These are phyloP conservation scores for Verticillium klebahnii DNA, from an alignment of 2,329 filamentous ascomycete species.

Conservation along the genomic window DNA sequence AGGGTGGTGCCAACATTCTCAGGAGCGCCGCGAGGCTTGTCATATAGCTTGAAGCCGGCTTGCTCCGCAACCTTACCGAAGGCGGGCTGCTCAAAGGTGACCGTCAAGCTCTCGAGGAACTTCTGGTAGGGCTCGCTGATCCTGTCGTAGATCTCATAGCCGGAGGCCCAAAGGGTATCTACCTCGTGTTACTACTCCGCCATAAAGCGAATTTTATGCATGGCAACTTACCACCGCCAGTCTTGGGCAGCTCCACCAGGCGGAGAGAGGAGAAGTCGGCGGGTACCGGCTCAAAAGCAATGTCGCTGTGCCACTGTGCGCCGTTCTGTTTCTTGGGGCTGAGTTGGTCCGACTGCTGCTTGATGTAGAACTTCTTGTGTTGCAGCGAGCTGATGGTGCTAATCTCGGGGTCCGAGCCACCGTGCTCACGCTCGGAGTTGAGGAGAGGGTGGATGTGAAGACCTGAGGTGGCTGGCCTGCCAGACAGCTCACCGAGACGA, in stretches of 20 bases:
- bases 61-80: conserved; percentile 30
- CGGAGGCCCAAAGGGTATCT: conserved; percentile 60
- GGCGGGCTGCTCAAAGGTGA: conserved; percentile 34
- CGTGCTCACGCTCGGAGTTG: conserved; percentile 48
- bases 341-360: conserved; percentile 14
- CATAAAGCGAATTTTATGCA: not conserved
- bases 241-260: conserved; percentile 49
- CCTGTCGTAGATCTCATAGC: conserved; percentile 56
- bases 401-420: conserved; percentile 48
- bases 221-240: conserved; percentile 34
- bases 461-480: conserved; percentile 51
- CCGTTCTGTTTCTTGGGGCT: conserved; percentile 27
- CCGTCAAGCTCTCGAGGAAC: conserved; percentile 48
- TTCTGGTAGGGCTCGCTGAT: conserved; percentile 44
- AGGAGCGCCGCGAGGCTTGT: conserved; percentile 24
- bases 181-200: not conserved
- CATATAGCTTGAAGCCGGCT: conserved; percentile 24
- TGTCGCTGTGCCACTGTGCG: conserved; percentile 43
- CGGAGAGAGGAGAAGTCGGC: conserved; percentile 57
- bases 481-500: conserved; percentile 53
- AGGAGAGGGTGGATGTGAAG: conserved; percentile 58
- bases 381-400: conserved; percentile 54
- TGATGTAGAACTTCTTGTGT: conserved; percentile 32
- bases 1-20: conserved; percentile 45
- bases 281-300: conserved; percentile 55